Conservation (phyloP, 257 asterid genomes). For the Thymus quinquecostatus region DNA sequence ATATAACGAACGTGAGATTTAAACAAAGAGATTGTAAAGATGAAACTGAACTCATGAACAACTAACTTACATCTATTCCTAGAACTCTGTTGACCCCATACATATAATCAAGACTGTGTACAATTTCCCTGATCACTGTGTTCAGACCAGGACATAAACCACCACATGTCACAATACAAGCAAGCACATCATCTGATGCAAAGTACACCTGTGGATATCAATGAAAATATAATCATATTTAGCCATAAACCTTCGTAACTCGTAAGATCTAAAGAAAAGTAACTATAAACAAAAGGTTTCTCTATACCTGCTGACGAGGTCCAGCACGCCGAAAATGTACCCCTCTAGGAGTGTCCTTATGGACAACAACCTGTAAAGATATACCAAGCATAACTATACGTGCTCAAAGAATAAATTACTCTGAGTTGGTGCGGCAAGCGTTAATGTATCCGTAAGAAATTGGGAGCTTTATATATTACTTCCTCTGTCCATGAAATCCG, state of each 20-base stretch:
- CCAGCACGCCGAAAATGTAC: slow-evolving; percentile 97
- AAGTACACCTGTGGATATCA: slow-evolving; percentile 68
- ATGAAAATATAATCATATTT: slow-evolving; percentile 28
- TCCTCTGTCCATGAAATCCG: too few relatives aligned
- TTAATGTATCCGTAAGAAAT: background rate
- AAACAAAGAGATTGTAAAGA: slow-evolving; percentile 13
- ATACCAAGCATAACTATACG: slow-evolving; percentile 6
- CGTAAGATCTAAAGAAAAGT: background rate
- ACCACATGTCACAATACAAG: slow-evolving; percentile 98
- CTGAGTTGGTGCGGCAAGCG: background rate
- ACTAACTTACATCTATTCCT: slow-evolving; percentile 88
- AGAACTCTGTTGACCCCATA: slow-evolving; percentile 83
- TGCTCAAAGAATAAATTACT: slow-evolving; percentile 18
- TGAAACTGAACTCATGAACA: slow-evolving; percentile 23
- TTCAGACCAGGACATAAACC: slow-evolving; percentile 98
- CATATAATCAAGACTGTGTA: slow-evolving; percentile 89
- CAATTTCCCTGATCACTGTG: slow-evolving; percentile 96
- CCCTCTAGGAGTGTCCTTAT: slow-evolving; percentile 92
- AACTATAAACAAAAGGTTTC: slow-evolving; percentile 9
- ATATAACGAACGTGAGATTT: slow-evolving; percentile 33
- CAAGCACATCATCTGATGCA: slow-evolving; percentile 84
- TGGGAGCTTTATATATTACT: background rate
- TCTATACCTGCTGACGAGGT: slow-evolving; percentile 86
- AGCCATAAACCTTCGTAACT: slow-evolving; percentile 13
- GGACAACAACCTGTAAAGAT: slow-evolving; percentile 75